Evolutionary conservation across 1,284 basidiomycete species (phyloP), one percentile per base, ranked within the genome.

Genomic region (Neotropicomus parvogracilis): DNA sequence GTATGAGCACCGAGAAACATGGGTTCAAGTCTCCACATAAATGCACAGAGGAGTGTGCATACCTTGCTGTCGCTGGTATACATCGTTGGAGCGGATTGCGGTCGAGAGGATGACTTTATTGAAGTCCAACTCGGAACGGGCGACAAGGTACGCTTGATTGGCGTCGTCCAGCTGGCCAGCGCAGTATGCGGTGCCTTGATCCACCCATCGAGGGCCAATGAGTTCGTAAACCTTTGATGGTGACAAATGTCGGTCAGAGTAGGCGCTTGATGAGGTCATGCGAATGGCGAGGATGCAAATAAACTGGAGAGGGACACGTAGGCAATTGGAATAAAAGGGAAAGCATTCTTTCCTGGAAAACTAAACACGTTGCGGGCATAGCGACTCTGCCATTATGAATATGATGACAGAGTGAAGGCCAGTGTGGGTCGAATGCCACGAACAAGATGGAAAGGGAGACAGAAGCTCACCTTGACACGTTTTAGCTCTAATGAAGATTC

Each of bases 21-120:
- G 38, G 39, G 46, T 29, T 40, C 21, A 46, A 38, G 43, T 27
- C 17, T 29, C 26, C 19, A 42, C n/a, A 35, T 1, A 40, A 36
- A 44, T 40, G 27, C 4, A 39, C 21, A 41, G 10, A 38, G 32
- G 45, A 56, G 49, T 19, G 16, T 54, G 73, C 78, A 55, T 56
- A 90, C 91, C 92, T 77, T 95, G 93, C 64, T 97, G 94, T 44
- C 90, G 77, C 60, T 91, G 88, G 66, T 97, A 97, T 33, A 91
- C 88, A 60, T 95, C 93, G 59, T 81, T 87, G 44, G 80, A 78
- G 40, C 86, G 84, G 57, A 91, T 89, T 35, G 80, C 77, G 29
- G 87, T 86, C 32, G 80, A 78, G 34, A 91, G 76, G 49, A 88
- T 83, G 60, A 89, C 73, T 37, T 85, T 77, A 53, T 81, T 77